A percentile compares a stretch with the other conserved stretches of the same genome.
phyloP scores from a whole-genome alignment of 331 rosid species.

The Malus hybrid region DNA sequence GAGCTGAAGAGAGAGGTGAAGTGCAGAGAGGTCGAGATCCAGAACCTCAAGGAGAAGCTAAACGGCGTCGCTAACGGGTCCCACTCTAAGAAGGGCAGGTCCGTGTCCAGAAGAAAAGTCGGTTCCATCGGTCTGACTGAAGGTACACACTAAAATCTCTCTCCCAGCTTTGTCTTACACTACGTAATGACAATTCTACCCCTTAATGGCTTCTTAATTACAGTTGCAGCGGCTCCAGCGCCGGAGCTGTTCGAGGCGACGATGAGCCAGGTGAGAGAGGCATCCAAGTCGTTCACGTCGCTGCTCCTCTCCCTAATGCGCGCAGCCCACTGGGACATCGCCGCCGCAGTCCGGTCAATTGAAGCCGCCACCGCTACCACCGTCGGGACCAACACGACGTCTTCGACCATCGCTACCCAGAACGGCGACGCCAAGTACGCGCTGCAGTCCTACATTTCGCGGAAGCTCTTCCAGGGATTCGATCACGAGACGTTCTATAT shows the following conservation, averaged over 20 bases:
- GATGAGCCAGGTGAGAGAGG: slow-evolving; percentile 69
- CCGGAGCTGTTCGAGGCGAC: slow-evolving; percentile 64
- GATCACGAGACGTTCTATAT: slow-evolving; percentile 94
- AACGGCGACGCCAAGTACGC: slow-evolving; percentile 69
- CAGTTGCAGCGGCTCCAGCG: slow-evolving; percentile 52
- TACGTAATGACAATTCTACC: background rate
- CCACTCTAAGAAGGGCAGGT: slow-evolving; percentile 62
- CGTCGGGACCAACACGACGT: slow-evolving; percentile 25
- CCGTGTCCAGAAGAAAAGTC: slow-evolving; percentile 56
- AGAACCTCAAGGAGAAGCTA: slow-evolving; percentile 75
- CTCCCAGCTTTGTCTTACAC: background rate
- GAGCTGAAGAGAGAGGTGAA: slow-evolving; percentile 81
- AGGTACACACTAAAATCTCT: slow-evolving; percentile 34
- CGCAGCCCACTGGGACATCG: slow-evolving; percentile 88
- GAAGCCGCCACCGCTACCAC: slow-evolving; percentile 55
- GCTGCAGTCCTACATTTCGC: slow-evolving; percentile 70
- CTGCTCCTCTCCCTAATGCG: slow-evolving; percentile 81
- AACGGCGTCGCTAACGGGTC: slow-evolving; percentile 28
- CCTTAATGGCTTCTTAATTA: background rate
- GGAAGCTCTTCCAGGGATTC: slow-evolving; percentile 82
- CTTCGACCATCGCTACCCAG: slow-evolving; percentile 38
- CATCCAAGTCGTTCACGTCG: slow-evolving; percentile 73
- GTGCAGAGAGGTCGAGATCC: slow-evolving; percentile 64
- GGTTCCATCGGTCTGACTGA: slow-evolving; percentile 41
- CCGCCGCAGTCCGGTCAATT: slow-evolving; percentile 87